Conservation (phyloP, 768 basidiomycete species). For the Mycena rebaudengoi region DNA sequence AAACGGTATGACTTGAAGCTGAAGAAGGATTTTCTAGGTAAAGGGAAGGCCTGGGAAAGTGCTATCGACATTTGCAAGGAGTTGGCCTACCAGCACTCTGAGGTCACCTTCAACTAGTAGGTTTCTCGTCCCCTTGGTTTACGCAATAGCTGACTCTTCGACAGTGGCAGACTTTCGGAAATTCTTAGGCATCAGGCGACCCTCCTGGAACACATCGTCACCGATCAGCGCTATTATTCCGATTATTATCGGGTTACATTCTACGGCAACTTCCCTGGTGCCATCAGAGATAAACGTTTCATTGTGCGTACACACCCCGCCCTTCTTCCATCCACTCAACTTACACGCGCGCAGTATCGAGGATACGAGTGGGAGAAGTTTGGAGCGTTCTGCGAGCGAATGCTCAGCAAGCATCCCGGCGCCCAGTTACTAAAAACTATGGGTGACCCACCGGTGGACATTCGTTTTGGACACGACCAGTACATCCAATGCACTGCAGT, state of each 20-base stretch:
- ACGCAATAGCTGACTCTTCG: conserved; percentile 15
- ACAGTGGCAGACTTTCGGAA: conserved; percentile 84
- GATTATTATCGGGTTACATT: conserved; percentile 96
- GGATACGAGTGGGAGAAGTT: conserved; percentile 97
- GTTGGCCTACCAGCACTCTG: conserved; percentile 85
- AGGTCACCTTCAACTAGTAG: conserved; percentile 91
- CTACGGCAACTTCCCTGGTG: conserved; percentile 89
- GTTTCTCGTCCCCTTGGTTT: conserved; percentile 32
- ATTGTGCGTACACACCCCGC: conserved; percentile 60
- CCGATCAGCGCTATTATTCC: conserved; percentile 84
- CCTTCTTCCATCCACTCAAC: conserved; percentile 5
- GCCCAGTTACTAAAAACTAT: conserved; percentile 79
- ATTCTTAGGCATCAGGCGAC: conserved; percentile 89
- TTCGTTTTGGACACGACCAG: conserved; percentile 80
- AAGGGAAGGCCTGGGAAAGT: conserved; percentile 97
- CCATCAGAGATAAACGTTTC: conserved; percentile 89
- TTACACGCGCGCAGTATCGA: conserved; percentile 73
- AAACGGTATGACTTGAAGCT: not conserved
- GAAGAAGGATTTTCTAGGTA: conserved; percentile 56
- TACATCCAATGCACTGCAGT: conserved; percentile 92
- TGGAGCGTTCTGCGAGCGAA: conserved; percentile 87
- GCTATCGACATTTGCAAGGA: conserved; percentile 95
- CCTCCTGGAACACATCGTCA: conserved; percentile 85
- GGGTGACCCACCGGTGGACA: conserved; percentile 82
- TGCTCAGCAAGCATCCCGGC: conserved; percentile 90